Base-by-base conservation (phyloP, 2,329 filamentous ascomycete genomes). In the Colletotrichum plurivorum region DNA sequence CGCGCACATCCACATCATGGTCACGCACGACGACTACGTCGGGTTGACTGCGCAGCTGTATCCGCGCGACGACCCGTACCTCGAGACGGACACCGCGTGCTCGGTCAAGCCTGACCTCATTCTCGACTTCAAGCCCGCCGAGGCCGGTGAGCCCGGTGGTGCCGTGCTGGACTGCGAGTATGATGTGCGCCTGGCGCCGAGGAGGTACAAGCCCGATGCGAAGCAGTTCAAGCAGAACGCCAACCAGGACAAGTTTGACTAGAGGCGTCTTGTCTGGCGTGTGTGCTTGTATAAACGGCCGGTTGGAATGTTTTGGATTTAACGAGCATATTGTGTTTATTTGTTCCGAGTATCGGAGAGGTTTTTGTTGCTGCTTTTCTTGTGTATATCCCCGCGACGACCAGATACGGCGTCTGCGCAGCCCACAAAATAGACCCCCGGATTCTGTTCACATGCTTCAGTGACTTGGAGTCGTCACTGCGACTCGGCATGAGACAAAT, bases 31-130 rank as follows among this genome's bases (percentile, higher is more conserved):
- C 12, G 85, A 85, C 27, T 90, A 90, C 81, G 89, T 88, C 74
- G 76, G 88, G 84, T n/a, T 92, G 56, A 89, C 88, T 1, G 92
- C 90, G 1, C 90, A 92, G 75, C 90, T 92, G 70, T 92, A 92
- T 75, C 89, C 91, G 75, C 81, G 84, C 63, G 80, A 84, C 67
- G 85, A 87, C 78, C 82, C 85, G 64, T 89, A 91, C 73, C 82
- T 91, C 16, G 70, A 73, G 27, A 76, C 78, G 25, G 79, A 81
- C 65, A 78, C 78, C 0, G 78, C 78, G 7, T 80, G 79, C 58
- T 78, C 78, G 12, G 79, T 81, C 20, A 80, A 81, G 69, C 73
- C 76, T 36, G 76, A 82, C 58, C 76, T 84, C 2, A 73, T 83
- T 13, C 81, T 83, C n/a, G 80, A 84, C 31, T 85, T 85, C 68